Conservation (phyloP, 805 yeast species). For the Lipomyces japonicus region DNA sequence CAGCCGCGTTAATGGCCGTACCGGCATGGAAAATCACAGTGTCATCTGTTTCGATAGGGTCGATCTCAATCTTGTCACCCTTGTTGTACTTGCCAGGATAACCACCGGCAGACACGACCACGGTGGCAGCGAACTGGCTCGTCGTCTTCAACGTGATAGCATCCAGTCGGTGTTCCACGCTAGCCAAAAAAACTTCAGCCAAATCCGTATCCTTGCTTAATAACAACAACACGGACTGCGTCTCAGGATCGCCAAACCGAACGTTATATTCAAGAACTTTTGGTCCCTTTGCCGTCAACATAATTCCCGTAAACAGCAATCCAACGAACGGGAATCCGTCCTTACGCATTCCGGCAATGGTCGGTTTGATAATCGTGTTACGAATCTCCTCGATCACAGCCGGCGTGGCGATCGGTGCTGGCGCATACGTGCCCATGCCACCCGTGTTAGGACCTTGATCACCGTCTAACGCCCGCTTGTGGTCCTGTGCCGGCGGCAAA, state of each 20-base stretch:
- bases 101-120: conserved; percentile 95
- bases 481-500: conserved; percentile 97
- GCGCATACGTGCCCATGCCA: conserved; percentile 99
- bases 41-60: conserved; percentile 41
- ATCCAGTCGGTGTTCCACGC: conserved; percentile 91
- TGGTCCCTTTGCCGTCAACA: conserved; percentile 84
- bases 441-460: conserved; percentile 96
- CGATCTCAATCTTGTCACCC: conserved; percentile 77
- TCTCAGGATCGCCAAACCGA: conserved; percentile 98
- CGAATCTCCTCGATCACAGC: conserved; percentile 66
- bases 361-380: conserved; percentile 74
- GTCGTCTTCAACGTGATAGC: conserved; percentile 56
- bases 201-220: conserved; percentile 81
- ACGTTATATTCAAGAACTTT: conserved; percentile 95
- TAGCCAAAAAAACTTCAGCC: conserved; percentile 87
- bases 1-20: conserved; percentile 54
- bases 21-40: conserved; percentile 95
- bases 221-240: conserved; percentile 91
- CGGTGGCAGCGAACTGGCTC: conserved; percentile 76
- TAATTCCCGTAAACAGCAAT: conserved; percentile 89
- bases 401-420: conserved; percentile 92
- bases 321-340: conserved; percentile 97
- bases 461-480: conserved; percentile 89
- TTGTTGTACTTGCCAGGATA: conserved; percentile 85
- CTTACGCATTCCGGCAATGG: conserved; percentile 91